phyloP scores from a whole-genome alignment of 208 protist genomes.

The Histomonas meleagridis region DNA sequence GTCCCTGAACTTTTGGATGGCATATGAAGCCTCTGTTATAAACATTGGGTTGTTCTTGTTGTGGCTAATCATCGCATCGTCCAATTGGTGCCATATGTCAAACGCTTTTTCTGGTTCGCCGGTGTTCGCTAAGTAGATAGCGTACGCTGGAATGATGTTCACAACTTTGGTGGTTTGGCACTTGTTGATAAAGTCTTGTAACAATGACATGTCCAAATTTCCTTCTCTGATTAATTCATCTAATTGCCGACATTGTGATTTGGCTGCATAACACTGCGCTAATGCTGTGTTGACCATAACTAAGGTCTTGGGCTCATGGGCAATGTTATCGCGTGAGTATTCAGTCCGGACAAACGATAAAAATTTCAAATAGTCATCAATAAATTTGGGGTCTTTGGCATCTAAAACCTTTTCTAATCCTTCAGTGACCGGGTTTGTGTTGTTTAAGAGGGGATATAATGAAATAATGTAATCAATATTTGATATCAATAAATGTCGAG shows the following conservation, averaged over 20 bases:
- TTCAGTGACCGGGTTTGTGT: not conserved
- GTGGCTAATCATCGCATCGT: not conserved
- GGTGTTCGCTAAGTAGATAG: not conserved
- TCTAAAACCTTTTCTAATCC: too few species aligned
- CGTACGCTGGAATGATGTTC: not conserved
- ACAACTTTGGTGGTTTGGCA: not conserved
- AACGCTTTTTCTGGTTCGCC: not conserved
- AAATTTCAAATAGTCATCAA: not conserved
- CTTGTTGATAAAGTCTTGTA: not conserved
- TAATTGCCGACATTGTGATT: not conserved
- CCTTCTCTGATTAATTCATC: not conserved
- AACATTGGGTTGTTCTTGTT: not conserved
- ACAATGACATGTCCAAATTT: not conserved
- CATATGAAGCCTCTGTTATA: not conserved
- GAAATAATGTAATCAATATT: not conserved
- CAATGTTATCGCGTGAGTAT: too few species aligned
- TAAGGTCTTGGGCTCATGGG: too few species aligned
- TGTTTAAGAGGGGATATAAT: not conserved
- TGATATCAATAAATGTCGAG: not conserved
- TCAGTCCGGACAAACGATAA: not conserved
- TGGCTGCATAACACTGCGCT: not conserved
- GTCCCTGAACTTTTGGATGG: not conserved
- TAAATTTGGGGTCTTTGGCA: not conserved
- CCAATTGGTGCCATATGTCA: not conserved
- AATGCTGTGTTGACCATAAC: not conserved